Evolutionary conservation across 495 filamentous ascomycete species (phyloP).

Genomic region (Wilcoxina mikolae): DNA sequence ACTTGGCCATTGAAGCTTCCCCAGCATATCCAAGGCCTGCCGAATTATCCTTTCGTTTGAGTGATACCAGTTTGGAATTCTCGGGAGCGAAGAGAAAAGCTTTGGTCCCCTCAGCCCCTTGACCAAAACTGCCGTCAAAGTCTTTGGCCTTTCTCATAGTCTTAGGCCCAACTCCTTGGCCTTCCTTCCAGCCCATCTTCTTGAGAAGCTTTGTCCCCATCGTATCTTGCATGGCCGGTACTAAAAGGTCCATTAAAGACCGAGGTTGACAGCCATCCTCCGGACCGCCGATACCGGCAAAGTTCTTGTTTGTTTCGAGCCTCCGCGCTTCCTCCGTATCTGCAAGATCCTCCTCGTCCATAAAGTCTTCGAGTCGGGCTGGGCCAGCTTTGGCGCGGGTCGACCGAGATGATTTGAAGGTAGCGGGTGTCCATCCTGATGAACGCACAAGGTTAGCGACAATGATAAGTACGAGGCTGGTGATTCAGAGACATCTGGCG

Average conservation of each 20-base stretch:
- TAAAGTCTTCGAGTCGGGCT: constrained; percentile 72
- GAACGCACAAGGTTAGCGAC: neutral
- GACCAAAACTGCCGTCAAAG: constrained; percentile 32
- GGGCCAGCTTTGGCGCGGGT: constrained; percentile 56
- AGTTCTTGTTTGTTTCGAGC: constrained; percentile 55
- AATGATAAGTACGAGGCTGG: neutral
- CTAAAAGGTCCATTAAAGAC: constrained; percentile 61
- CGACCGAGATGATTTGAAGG: constrained; percentile 78
- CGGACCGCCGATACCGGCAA: constrained; percentile 62
- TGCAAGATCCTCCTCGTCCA: constrained; percentile 93
- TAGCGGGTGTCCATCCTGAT: constrained; percentile 66
- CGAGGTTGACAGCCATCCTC: constrained; percentile 37
- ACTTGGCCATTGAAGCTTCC: constrained; percentile 40
- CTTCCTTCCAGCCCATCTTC: constrained; percentile 92
- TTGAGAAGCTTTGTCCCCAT: constrained; percentile 78
- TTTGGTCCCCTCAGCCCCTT: constrained; percentile 33
- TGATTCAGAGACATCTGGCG: neutral
- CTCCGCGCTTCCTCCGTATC: constrained; percentile 64
- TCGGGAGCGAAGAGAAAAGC: constrained; percentile 80
- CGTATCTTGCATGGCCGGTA: constrained; percentile 55
- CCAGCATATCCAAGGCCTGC: constrained; percentile 71
- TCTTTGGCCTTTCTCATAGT: constrained; percentile 61
- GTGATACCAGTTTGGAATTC: constrained; percentile 60
- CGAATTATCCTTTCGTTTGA: constrained; percentile 59
- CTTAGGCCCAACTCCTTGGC: constrained; percentile 83